Conservation (phyloP, 1,284 basidiomycete species). For the Caloboletus firmus region DNA sequence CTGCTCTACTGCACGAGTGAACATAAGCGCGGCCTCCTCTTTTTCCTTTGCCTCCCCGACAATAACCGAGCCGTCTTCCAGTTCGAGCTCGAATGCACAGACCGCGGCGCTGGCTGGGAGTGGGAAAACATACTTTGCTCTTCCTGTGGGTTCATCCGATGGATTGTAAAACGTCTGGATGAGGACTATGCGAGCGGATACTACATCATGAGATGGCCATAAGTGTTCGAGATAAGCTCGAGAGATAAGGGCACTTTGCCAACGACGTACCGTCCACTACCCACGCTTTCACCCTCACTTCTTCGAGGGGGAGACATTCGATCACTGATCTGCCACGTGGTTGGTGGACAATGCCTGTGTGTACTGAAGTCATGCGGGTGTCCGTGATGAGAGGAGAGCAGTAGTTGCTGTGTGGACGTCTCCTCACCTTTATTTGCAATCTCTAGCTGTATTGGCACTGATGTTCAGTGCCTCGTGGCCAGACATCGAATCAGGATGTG, state of each 20-base stretch:
- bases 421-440: conserved; percentile 17
- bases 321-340: conserved; percentile 22
- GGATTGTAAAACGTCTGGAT: conserved; percentile 49
- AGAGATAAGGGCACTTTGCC: not conserved
- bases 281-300: conserved; percentile 41
- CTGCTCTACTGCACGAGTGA: conserved; percentile 41
- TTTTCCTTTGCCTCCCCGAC: conserved; percentile 53
- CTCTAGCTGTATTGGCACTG: conserved; percentile 6
- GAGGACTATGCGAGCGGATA: conserved; percentile 52
- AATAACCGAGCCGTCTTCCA: conserved; percentile 42
- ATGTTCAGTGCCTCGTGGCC: conserved; percentile 1
- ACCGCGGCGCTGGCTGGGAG: conserved; percentile 54
- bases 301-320: conserved; percentile 43
- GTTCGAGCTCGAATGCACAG: conserved; percentile 49
- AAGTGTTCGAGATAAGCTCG: not conserved
- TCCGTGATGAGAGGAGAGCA: not conserved
- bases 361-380: conserved; percentile 17
- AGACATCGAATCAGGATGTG: conserved; percentile 3
- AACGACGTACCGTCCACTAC: conserved; percentile 47
- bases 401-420: conserved; percentile 5
- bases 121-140: conserved; percentile 59
- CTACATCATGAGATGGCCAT: conserved; percentile 28
- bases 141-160: conserved; percentile 35
- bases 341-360: conserved; percentile 42
- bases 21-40: conserved; percentile 43